Evolutionary conservation across 768 basidiomycete species (phyloP).

Genomic region (Amanita rimosa): DNA sequence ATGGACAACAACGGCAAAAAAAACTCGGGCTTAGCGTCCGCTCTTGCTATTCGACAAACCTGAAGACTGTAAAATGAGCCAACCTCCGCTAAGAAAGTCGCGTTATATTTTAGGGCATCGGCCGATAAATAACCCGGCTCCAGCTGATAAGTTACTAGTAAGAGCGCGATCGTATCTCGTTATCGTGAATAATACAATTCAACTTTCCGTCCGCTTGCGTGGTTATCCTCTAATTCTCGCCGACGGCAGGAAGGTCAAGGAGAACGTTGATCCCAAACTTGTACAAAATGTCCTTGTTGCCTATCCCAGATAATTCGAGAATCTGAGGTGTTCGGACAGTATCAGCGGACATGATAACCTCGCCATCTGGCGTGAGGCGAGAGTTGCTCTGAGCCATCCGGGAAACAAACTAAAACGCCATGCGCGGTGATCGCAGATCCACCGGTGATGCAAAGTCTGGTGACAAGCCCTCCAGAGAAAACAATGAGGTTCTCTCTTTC

Average conservation of each 20-base stretch:
- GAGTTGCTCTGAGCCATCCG: constrained; percentile 12
- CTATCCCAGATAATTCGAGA: constrained; percentile 47
- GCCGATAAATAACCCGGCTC: constrained; percentile 18
- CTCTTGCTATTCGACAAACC: constrained; percentile 16
- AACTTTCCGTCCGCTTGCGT: too few relatives aligned
- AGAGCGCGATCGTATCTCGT: constrained; percentile 15
- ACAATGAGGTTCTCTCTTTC: constrained; percentile 14
- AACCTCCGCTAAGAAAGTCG: constrained; percentile 17
- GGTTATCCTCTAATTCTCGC: constrained; percentile 28
- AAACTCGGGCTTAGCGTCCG: background rate
- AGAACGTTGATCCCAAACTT: constrained; percentile 32
- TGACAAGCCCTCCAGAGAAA: constrained; percentile 14
- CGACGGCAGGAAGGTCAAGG: constrained; percentile 46
- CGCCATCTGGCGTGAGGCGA: constrained; percentile 10
- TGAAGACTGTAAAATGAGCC: background rate
- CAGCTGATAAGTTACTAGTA: constrained; percentile 20
- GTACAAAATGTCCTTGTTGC: constrained; percentile 39
- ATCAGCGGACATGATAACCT: constrained; percentile 20
- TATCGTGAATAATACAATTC: background rate
- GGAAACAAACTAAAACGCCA: constrained; percentile 17
- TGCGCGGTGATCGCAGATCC: constrained; percentile 8
- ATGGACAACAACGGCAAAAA: too few relatives aligned
- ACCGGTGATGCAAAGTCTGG: constrained; percentile 11
- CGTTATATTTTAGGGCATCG: constrained; percentile 19
- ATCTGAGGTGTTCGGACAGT: constrained; percentile 31